Evolutionary conservation across 2,329 filamentous ascomycete genomes (phyloP).

Genomic region (Fusarium pininemorale): DNA sequence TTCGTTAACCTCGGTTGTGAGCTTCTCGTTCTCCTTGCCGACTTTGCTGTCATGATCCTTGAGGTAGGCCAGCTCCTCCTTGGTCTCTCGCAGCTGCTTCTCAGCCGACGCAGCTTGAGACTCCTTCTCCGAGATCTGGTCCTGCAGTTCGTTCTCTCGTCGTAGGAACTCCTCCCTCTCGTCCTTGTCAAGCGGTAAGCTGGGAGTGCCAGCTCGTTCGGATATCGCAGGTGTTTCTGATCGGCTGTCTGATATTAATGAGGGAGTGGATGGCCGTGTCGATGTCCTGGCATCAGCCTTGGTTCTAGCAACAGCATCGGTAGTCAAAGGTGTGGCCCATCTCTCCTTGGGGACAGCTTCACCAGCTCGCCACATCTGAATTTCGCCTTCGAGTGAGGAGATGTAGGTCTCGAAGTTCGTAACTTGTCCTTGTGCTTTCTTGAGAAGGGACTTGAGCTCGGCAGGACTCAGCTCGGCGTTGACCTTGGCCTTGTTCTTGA

Average conservation of each 20-base stretch:
- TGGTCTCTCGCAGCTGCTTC: slow-evolving; percentile 81
- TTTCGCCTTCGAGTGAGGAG: slow-evolving; percentile 81
- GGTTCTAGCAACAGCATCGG: slow-evolving; percentile 53
- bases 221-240: slow-evolving; percentile 73
- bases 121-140: slow-evolving; percentile 94
- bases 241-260: slow-evolving; percentile 64
- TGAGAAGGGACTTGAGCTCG: slow-evolving; percentile 91
- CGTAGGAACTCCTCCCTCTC: slow-evolving; percentile 95
- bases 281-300: slow-evolving; percentile 54
- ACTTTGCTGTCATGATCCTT: slow-evolving; percentile 87
- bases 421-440: slow-evolving; percentile 90
- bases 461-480: slow-evolving; percentile 96
- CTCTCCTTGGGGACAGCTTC: slow-evolving; percentile 88
- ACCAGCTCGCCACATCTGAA: slow-evolving; percentile 86
- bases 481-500: slow-evolving; percentile 99
- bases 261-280: slow-evolving; percentile 63
- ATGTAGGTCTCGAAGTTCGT: slow-evolving; percentile 91
- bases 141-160: slow-evolving; percentile 95
- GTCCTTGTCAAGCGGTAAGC: slow-evolving; percentile 90
- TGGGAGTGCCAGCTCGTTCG: slow-evolving; percentile 87
- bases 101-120: slow-evolving; percentile 81
- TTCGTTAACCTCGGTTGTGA: slow-evolving; percentile 88
- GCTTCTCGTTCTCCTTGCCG: slow-evolving; percentile 88
- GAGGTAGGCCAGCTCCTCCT: slow-evolving; percentile 84
- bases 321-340: slow-evolving; percentile 77